A percentile compares a stretch with the other conserved stretches of the same genome.
Evolutionary conservation across 2,329 filamentous ascomycete genomes (phyloP).

Genomic region (Alternaria gansuensis): DNA sequence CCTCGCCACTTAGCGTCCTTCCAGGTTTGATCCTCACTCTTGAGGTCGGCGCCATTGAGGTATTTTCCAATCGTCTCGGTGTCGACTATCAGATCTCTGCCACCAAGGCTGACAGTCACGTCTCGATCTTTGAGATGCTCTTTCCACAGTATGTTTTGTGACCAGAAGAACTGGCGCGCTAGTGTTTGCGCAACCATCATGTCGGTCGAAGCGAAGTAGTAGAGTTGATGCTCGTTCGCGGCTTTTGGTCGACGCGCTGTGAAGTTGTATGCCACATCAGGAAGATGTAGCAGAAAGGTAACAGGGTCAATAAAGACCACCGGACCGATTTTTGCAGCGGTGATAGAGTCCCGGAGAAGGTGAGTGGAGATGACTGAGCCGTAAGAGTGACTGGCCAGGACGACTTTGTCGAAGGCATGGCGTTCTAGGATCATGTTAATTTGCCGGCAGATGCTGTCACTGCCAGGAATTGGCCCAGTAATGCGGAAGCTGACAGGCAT

Average conservation of each 20-base stretch:
- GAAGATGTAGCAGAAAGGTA: slow-evolving; percentile 72
- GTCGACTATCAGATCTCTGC: slow-evolving; percentile 71
- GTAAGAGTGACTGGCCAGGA: slow-evolving; percentile 69
- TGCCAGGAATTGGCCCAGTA: slow-evolving; percentile 62
- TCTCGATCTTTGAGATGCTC: slow-evolving; percentile 64
- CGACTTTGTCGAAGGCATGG: slow-evolving; percentile 67
- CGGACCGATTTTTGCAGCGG: slow-evolving; percentile 60
- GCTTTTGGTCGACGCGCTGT: slow-evolving; percentile 40
- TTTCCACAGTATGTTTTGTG: slow-evolving; percentile 74
- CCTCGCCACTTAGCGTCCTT: slow-evolving; percentile 50
- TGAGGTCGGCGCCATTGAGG: slow-evolving; percentile 55
- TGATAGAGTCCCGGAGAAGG: slow-evolving; percentile 61
- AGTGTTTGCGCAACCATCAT: slow-evolving; percentile 72
- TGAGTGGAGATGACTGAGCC: slow-evolving; percentile 71
- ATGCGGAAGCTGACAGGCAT: slow-evolving; percentile 71
- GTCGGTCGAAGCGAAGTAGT: slow-evolving; percentile 75
- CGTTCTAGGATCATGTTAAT: slow-evolving; percentile 65
- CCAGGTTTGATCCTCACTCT: slow-evolving; percentile 42
- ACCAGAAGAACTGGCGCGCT: slow-evolving; percentile 75
- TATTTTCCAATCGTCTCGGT: slow-evolving; percentile 67
- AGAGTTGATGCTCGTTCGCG: slow-evolving; percentile 75
- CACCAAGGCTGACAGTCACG: slow-evolving; percentile 67
- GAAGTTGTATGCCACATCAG: slow-evolving; percentile 77
- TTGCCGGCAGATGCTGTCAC: slow-evolving; percentile 64
- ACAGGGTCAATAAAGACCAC: slow-evolving; percentile 70